Base-by-base conservation (phyloP, 139 green algal genomes). In the Chlorella sp. region DNA sequence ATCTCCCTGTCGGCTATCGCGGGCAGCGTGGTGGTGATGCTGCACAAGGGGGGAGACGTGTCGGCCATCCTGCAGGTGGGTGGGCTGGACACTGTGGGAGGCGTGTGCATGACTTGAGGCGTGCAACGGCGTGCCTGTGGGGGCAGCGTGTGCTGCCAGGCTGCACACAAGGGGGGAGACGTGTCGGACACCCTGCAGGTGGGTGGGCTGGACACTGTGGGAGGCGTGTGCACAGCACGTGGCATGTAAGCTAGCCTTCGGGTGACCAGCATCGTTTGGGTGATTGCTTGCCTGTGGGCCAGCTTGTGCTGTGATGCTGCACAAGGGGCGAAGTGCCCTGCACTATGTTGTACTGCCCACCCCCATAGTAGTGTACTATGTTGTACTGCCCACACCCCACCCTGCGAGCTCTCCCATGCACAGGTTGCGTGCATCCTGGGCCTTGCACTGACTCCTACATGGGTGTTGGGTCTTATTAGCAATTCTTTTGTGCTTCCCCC, bases 301-400 rank as follows among this genome's bases (percentile, higher is more conserved):
- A 88, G 92, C 0, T 94, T 97, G 28, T 94, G 87, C 91, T 99
- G 79, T 12, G 19, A 95, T 99, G 88, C 89, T 99, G 48, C 66
- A 83, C 69, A 78, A 48, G 2, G 88, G 39, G 26, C 81, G 81
- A 48, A 22, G 68, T 68, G 60, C 15, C 15, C 60, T n/a, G n/a
- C n/a, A n/a, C n/a, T n/a, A n/a, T n/a, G n/a, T n/a, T n/a, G n/a
- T n/a, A n/a, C n/a, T n/a, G n/a, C n/a, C n/a, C n/a, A n/a, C n/a
- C n/a, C n/a, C n/a, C n/a, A n/a, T n/a, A n/a, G n/a, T n/a, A n/a
- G n/a, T n/a, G n/a, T n/a, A n/a, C n/a, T n/a, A n/a, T n/a, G n/a
- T n/a, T n/a, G n/a, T n/a, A n/a, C n/a, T n/a, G n/a, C n/a, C n/a
- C n/a, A n/a, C n/a, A n/a, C n/a, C n/a, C n/a, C n/a, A n/a, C n/a